Percentiles rank a stretch among this genome's conserved stretches.
Conservation (phyloP, 345 rosid genomes). For the Leavenworthia alabamica region DNA sequence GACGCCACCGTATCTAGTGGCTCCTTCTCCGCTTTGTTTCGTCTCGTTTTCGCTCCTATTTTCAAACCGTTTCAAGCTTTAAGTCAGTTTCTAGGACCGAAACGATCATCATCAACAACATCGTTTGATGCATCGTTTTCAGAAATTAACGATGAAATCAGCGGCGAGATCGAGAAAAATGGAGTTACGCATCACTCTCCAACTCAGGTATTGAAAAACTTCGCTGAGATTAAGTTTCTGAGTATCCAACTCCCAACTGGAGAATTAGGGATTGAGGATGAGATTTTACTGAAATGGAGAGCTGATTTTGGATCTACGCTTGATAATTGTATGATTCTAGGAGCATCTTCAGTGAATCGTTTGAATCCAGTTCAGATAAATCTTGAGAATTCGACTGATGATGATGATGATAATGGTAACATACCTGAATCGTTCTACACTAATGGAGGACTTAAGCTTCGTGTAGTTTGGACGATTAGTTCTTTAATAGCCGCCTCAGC, state of each 20-base stretch:
- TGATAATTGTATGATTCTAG: conserved; percentile 81
- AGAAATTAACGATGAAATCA: conserved; percentile 37
- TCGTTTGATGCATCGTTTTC: conserved; percentile 15
- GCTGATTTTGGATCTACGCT: conserved; percentile 96
- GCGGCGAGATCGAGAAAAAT: conserved; percentile 54
- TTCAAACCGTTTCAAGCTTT: conserved; percentile 74
- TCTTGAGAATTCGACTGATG: conserved; percentile 29
- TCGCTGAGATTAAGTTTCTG: conserved; percentile 67
- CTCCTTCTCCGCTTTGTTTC: conserved; percentile 45
- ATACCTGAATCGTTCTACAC: conserved; percentile 98
- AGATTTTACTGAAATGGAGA: conserved; percentile 73
- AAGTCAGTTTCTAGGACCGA: conserved; percentile 57
- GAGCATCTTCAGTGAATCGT: conserved; percentile 57
- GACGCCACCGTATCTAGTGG: conserved; percentile 23
- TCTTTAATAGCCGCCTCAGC: conserved; percentile 93
- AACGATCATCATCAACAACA: conserved; percentile 8
- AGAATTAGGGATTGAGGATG: conserved; percentile 81
- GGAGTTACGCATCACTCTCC: conserved; percentile 96
- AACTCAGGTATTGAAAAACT: conserved; percentile 75
- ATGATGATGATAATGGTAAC: conserved; percentile 81
- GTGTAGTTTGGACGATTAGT: conserved; percentile 96
- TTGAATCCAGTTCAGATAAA: not conserved
- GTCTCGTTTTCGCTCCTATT: conserved; percentile 52
- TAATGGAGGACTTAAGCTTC: conserved; percentile 79
- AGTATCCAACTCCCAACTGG: conserved; percentile 85